These are phyloP conservation scores for Ophiostoma novo-ulmi DNA, from an alignment of 2,329 filamentous ascomycete species.

Conservation along the genomic window DNA sequence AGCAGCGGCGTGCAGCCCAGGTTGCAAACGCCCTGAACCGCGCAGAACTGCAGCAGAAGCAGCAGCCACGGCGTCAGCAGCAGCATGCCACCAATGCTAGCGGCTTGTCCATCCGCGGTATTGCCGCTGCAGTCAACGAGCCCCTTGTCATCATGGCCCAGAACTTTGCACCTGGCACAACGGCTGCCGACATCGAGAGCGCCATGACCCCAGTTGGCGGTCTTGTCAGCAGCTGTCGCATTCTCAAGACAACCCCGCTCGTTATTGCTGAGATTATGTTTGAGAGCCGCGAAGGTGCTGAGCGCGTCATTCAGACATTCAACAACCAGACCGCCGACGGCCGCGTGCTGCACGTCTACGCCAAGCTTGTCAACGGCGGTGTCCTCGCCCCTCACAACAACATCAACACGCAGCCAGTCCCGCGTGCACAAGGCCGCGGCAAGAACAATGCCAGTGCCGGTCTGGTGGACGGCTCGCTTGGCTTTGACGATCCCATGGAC, in stretches of 20 bases:
- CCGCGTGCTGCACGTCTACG: slow-evolving; percentile 64
- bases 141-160: slow-evolving; percentile 69
- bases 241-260: slow-evolving; percentile 63
- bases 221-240: slow-evolving; percentile 59
- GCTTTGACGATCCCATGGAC: slow-evolving; percentile 49
- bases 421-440: slow-evolving; percentile 2
- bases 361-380: slow-evolving; percentile 50
- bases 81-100: background rate
- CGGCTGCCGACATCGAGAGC: slow-evolving; percentile 75
- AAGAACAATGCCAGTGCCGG: slow-evolving; percentile 35
- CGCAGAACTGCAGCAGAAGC: slow-evolving; percentile 32
- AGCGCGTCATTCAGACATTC: slow-evolving; percentile 69
- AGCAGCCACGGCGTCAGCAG: slow-evolving; percentile 19
- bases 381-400: slow-evolving; percentile 32
- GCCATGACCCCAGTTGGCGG: slow-evolving; percentile 73
- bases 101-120: slow-evolving; percentile 67
- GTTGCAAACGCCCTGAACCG: slow-evolving; percentile 44
- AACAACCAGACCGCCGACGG: slow-evolving; percentile 78
- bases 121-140: slow-evolving; percentile 46
- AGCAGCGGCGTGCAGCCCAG: slow-evolving; percentile 37
- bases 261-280: slow-evolving; percentile 76
- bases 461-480: slow-evolving; percentile 50
- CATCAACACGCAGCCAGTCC: slow-evolving; percentile 13
- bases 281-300: slow-evolving; percentile 64
- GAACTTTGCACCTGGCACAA: slow-evolving; percentile 78